Conservation (phyloP, 768 basidiomycete genomes). For the Tulasnella sp. region DNA sequence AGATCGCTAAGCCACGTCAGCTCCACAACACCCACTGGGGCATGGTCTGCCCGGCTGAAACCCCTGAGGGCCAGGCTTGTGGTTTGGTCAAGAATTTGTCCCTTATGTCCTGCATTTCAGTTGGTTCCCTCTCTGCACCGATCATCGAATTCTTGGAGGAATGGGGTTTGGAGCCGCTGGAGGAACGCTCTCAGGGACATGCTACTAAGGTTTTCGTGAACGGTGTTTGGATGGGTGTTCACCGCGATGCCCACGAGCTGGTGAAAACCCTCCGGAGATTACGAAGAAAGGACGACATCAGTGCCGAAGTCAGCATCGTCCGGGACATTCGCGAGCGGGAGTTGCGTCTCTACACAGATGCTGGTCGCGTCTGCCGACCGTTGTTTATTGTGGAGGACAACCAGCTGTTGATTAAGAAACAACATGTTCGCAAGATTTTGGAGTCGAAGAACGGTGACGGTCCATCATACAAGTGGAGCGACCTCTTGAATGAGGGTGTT, state of each 20-base stretch:
- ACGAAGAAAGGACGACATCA: slow-evolving; percentile 89
- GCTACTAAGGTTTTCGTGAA: slow-evolving; percentile 98
- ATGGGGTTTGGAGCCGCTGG: slow-evolving; percentile 93
- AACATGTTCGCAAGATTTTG: slow-evolving; percentile 70
- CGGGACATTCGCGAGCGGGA: slow-evolving; percentile 96
- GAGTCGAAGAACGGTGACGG: slow-evolving; percentile 34
- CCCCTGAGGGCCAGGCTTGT: slow-evolving; percentile 98
- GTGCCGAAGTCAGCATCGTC: slow-evolving; percentile 92
- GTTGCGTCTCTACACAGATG: slow-evolving; percentile 89
- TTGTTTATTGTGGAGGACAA: slow-evolving; percentile 95
- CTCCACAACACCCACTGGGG: slow-evolving; percentile 99
- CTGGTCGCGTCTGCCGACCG: slow-evolving; percentile 93
- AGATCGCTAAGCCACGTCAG: slow-evolving; percentile 98
- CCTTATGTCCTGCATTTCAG: slow-evolving; percentile 95
- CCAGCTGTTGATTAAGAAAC: slow-evolving; percentile 72
- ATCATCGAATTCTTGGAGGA: slow-evolving; percentile 98
- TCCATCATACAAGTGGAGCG: slow-evolving; percentile 62
- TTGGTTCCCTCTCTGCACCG: slow-evolving; percentile 90
- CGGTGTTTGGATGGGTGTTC: slow-evolving; percentile 99
- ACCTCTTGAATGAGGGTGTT: slow-evolving; percentile 76
- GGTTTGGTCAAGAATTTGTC: slow-evolving; percentile 98
- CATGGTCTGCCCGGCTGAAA: slow-evolving; percentile 99
- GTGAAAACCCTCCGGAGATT: slow-evolving; percentile 90
- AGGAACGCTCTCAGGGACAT: slow-evolving; percentile 84
- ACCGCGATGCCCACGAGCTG: slow-evolving; percentile 86